These are phyloP conservation scores for Parietichytrium sp. DNA, from an alignment of 108 stramenopile species.

Conservation along the genomic window DNA sequence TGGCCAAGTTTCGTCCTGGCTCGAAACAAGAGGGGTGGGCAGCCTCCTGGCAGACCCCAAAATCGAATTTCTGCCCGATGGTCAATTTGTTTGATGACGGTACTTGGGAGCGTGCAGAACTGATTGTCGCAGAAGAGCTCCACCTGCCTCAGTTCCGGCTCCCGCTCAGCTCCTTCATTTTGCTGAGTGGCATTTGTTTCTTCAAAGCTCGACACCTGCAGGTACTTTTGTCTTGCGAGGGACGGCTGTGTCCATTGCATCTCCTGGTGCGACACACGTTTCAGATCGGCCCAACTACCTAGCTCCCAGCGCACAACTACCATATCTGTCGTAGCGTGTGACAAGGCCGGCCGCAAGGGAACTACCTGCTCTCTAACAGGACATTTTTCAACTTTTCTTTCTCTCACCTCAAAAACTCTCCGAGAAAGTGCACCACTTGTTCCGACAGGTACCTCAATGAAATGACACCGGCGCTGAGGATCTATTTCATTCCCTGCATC, in stretches of 20 bases:
- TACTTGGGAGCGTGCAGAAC: slow-evolving; percentile 18
- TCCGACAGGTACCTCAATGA: background rate
- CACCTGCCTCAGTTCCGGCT: background rate
- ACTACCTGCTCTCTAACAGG: background rate
- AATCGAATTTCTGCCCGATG: background rate
- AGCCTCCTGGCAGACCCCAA: background rate
- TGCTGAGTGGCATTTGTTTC: background rate
- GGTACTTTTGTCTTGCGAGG: background rate
- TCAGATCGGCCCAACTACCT: background rate
- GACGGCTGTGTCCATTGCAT: background rate
- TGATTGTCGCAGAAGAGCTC: background rate
- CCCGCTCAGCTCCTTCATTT: background rate
- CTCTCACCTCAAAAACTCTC: background rate
- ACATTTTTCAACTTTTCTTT: background rate
- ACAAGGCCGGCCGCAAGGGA: background rate
- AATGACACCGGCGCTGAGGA: slow-evolving; percentile 24
- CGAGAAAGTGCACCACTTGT: slow-evolving; percentile 14
- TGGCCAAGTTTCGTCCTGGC: slow-evolving; percentile 2
- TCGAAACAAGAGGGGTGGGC: background rate
- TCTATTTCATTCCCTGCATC: background rate
- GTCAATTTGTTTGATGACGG: slow-evolving; percentile 1
- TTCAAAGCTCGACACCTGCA: background rate
- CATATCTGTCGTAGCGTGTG: slow-evolving; percentile 4
- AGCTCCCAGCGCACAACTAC: slow-evolving; percentile 29
- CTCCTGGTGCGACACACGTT: background rate